A percentile compares a stretch with the other conserved stretches of the same genome.
Evolutionary conservation across 2,329 filamentous ascomycete genomes (phyloP).

Genomic region (Cordyceps cicadae): DNA sequence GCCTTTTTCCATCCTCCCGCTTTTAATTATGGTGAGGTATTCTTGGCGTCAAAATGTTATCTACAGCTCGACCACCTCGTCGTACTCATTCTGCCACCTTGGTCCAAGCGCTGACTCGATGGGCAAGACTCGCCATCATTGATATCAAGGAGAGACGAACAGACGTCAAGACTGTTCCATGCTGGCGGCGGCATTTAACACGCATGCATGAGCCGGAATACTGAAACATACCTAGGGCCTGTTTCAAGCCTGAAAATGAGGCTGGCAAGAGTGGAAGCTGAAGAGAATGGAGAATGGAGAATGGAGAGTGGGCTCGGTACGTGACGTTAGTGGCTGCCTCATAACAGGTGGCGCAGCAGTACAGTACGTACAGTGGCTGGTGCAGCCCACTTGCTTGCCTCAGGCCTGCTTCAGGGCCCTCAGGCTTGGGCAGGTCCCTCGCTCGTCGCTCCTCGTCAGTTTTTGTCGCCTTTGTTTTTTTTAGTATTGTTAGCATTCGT

Average conservation of each 20-base stretch:
- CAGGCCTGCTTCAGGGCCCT: background rate
- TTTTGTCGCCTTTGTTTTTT: background rate
- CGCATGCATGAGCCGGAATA: background rate
- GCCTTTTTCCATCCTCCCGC: background rate
- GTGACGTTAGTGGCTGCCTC: too few species aligned
- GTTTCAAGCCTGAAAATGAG: background rate
- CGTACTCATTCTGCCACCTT: background rate
- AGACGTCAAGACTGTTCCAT: background rate
- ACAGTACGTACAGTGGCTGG: too few species aligned
- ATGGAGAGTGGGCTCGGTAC: too few species aligned
- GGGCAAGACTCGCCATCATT: background rate
- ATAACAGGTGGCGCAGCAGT: too few species aligned
- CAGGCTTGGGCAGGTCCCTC: too few species aligned
- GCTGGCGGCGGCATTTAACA: constrained; percentile 1
- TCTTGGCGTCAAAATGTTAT: background rate
- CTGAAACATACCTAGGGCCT: constrained; percentile 1
- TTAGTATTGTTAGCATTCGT: too few species aligned
- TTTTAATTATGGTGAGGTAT: background rate
- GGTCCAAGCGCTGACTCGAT: background rate
- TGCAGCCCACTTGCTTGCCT: background rate
- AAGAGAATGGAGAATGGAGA: background rate
- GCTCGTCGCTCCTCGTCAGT: too few species aligned
- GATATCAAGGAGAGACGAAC: background rate
- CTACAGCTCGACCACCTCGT: background rate
- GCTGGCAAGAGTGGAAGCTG: background rate